Evolutionary conservation across 2,329 filamentous ascomycete species (phyloP).

Genomic region (Ophiobolus disseminans): DNA sequence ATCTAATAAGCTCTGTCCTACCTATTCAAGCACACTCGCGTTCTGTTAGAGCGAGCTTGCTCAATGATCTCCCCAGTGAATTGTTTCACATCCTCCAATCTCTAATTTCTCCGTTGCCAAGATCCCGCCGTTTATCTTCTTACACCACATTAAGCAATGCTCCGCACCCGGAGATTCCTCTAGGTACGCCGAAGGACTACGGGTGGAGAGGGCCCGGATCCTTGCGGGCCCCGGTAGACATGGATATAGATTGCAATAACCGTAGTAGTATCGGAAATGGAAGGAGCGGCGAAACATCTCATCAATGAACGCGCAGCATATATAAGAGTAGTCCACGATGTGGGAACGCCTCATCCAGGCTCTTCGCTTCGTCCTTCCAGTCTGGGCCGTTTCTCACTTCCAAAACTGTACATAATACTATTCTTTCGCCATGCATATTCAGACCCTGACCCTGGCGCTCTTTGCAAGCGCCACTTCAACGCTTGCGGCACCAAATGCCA

Average conservation of each 20-base stretch:
- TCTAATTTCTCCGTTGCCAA: conserved; percentile 35
- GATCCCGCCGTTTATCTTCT: conserved; percentile 12
- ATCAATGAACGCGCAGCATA: conserved; percentile 6
- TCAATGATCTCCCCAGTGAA: not conserved
- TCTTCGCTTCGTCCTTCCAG: conserved; percentile 2
- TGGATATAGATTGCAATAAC: conserved; percentile 22
- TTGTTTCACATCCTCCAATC: conserved; percentile 21
- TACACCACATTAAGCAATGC: conserved; percentile 14
- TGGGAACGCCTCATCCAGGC: not conserved
- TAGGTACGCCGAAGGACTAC: conserved; percentile 6
- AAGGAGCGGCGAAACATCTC: conserved; percentile 6
- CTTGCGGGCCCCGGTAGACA: conserved; percentile 15
- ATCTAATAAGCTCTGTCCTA: not conserved
- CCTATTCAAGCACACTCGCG: not conserved
- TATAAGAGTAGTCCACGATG: conserved; percentile 13
- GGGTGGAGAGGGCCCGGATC: conserved; percentile 12
- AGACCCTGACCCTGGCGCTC: conserved; percentile 29
- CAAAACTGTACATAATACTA: not conserved
- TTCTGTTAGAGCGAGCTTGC: not conserved
- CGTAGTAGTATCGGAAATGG: too few relatives aligned
- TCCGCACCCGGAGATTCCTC: conserved; percentile 25
- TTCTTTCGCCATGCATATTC: conserved; percentile 33
- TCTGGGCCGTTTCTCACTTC: not conserved
- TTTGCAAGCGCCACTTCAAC: conserved; percentile 28
- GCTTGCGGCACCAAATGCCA: conserved; percentile 30